Evolutionary conservation across 768 basidiomycete genomes (phyloP).

Genomic region (Tephrocybe sp.): DNA sequence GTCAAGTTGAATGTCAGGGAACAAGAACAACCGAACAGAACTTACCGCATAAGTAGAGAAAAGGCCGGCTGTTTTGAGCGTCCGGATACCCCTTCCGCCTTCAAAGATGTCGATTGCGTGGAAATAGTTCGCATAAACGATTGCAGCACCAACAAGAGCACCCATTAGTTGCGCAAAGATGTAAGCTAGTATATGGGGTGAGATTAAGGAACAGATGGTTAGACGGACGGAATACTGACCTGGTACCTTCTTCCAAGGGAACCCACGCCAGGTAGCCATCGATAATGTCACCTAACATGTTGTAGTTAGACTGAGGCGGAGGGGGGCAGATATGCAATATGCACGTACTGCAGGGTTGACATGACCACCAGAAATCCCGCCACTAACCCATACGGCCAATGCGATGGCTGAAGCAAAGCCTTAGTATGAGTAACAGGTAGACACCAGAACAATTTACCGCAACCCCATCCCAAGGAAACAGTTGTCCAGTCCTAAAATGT

Average conservation of each 20-base stretch:
- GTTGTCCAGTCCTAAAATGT: slow-evolving; percentile 37
- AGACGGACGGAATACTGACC: slow-evolving; percentile 17
- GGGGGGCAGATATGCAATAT: neutral
- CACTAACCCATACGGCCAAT: slow-evolving; percentile 48
- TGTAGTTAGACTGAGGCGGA: slow-evolving; percentile 3
- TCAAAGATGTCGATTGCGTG: slow-evolving; percentile 67
- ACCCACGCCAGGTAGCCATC: slow-evolving; percentile 59
- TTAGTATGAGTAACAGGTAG: neutral
- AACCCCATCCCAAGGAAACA: slow-evolving; percentile 44
- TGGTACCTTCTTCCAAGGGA: slow-evolving; percentile 74
- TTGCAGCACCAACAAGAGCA: slow-evolving; percentile 53
- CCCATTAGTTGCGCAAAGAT: slow-evolving; percentile 65
- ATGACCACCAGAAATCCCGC: slow-evolving; percentile 52
- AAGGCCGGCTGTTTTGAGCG: slow-evolving; percentile 53
- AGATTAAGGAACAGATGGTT: neutral
- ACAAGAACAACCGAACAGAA: slow-evolving; percentile 9
- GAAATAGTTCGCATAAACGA: slow-evolving; percentile 66
- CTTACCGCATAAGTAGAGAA: slow-evolving; percentile 64
- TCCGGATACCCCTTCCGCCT: slow-evolving; percentile 53
- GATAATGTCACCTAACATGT: slow-evolving; percentile 55
- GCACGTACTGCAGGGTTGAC: slow-evolving; percentile 34
- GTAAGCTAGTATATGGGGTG: slow-evolving; percentile 32
- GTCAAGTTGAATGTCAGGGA: neutral
- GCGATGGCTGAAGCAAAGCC: slow-evolving; percentile 31
- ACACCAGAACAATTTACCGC: slow-evolving; percentile 23